Evolutionary conservation across 495 filamentous ascomycete genomes (phyloP).

Genomic region (Lepraria neglecta): DNA sequence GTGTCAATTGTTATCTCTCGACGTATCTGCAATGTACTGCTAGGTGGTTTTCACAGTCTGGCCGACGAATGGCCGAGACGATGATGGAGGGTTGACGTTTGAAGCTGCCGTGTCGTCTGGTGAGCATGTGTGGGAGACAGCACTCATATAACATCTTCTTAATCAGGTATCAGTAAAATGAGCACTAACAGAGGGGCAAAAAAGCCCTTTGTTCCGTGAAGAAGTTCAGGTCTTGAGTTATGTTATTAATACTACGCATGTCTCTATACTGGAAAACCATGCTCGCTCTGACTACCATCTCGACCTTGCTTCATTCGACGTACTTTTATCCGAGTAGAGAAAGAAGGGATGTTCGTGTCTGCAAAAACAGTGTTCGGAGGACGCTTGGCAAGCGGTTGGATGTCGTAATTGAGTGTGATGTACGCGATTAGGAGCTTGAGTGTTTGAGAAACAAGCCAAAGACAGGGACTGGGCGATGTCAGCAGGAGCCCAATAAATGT

Average conservation of each 20-base stretch:
- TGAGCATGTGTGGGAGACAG: too few species aligned
- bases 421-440: conserved; percentile 21
- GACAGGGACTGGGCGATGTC: conserved; percentile 14
- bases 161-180: too few species aligned
- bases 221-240: too few species aligned
- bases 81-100: too few species aligned
- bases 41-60: too few species aligned
- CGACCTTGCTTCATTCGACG: neutral
- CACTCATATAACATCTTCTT: too few species aligned
- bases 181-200: too few species aligned
- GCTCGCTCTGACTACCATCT: neutral
- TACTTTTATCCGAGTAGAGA: neutral
- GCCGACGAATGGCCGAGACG: too few species aligned
- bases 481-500: neutral
- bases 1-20: too few species aligned
- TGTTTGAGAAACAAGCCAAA: conserved; percentile 15
- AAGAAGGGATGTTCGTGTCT: neutral
- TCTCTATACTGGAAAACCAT: neutral
- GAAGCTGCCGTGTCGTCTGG: too few species aligned
- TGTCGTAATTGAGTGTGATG: conserved; percentile 21
- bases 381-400: conserved; percentile 8
- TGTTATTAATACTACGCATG: neutral
- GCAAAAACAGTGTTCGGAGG: conserved; percentile 2
- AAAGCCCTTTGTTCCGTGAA: too few species aligned
- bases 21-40: too few species aligned